Base-by-base conservation (phyloP, 495 filamentous ascomycete genomes). In the Bryoglossum gracile region DNA sequence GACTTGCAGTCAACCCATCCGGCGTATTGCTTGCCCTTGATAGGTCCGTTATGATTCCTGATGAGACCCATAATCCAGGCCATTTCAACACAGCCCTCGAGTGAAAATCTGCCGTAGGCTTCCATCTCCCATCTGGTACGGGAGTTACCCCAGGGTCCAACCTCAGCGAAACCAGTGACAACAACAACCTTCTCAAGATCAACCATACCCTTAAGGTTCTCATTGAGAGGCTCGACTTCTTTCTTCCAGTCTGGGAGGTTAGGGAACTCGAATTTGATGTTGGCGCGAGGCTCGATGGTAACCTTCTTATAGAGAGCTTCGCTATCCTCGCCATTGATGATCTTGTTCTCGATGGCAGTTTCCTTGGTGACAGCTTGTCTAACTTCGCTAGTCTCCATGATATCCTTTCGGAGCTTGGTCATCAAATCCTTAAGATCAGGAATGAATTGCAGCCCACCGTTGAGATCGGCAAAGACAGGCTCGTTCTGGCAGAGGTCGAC, bases 41-140 rank as follows among this genome's bases (percentile, higher is more conserved):
- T 82, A 6, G 89, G 87, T n/a, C 92, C 94, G 55, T 97, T 96
- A 71, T 95, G 87, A 64, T 99, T 94, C 71, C 86, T 94, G 68
- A 99, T 97, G 48, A 97, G 82, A 48, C 94, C 94, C 92, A 97
- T 99, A 62, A 99, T 87, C 92, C 92, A 99, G 24, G 92, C 89
- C 92, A 99, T 97, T 68, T 99, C 92, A 49, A 99, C 84, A 61
- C 92, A 97, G 14, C 92, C 92, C 67, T 97, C 92, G 14, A 97
- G 81, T 14, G 94, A 97, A 72, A 99, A 99, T 60, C 94, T 75
- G 57, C 92, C 92, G 56, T 89, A 79, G 9, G 94, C 89, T 68
- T 99, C 92, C 90, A 97, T 99, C 69, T 99, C 89, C 92, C 92
- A 99, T 26, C 92, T 81, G 28, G 92, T 99, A 49, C 94, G 81